Conservation (phyloP, 2,329 filamentous ascomycete species). For the Exophiala calicioides region DNA sequence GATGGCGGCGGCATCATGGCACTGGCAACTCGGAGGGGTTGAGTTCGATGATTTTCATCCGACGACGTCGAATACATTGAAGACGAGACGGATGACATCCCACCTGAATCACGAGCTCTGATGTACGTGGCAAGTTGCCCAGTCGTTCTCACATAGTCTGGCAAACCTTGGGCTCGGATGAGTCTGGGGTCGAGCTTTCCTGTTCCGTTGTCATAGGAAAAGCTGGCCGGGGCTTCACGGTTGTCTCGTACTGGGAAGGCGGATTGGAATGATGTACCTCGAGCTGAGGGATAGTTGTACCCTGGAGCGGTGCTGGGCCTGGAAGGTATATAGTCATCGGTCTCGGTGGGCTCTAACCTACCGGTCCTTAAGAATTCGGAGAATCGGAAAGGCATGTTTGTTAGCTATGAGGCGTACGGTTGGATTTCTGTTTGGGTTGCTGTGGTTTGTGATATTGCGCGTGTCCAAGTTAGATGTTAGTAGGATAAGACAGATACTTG, state of each 20-base stretch:
- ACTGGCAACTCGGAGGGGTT: neutral
- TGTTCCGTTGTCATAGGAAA: constrained; percentile 17
- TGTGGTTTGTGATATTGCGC: too few species aligned
- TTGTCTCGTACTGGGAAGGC: too few species aligned
- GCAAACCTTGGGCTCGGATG: constrained; percentile 10
- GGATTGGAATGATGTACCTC: too few species aligned
- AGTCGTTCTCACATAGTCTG: constrained; percentile 11
- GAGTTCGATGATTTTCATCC: neutral
- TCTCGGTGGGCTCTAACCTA: neutral
- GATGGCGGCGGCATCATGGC: neutral
- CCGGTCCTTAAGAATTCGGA: neutral
- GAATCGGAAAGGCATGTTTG: constrained; percentile 1
- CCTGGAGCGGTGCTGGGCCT: constrained; percentile 2
- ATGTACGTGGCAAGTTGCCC: constrained; percentile 15
- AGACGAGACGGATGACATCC: constrained; percentile 6
- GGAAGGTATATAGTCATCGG: neutral
- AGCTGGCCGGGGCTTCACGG: constrained; percentile 5
- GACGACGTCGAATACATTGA: constrained; percentile 12
- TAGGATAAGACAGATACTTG: too few species aligned
- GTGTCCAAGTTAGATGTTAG: too few species aligned
- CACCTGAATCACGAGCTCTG: neutral
- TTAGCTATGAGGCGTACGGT: neutral
- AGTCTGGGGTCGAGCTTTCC: constrained; percentile 14
- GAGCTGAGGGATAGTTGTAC: neutral
- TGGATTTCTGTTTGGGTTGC: too few species aligned